Percentiles rank a stretch among this genome's conserved stretches.
These are phyloP conservation scores for Gamsiella multidivaricata DNA, from an alignment of 192 early-diverging fungal genomes.

Conservation along the genomic window DNA sequence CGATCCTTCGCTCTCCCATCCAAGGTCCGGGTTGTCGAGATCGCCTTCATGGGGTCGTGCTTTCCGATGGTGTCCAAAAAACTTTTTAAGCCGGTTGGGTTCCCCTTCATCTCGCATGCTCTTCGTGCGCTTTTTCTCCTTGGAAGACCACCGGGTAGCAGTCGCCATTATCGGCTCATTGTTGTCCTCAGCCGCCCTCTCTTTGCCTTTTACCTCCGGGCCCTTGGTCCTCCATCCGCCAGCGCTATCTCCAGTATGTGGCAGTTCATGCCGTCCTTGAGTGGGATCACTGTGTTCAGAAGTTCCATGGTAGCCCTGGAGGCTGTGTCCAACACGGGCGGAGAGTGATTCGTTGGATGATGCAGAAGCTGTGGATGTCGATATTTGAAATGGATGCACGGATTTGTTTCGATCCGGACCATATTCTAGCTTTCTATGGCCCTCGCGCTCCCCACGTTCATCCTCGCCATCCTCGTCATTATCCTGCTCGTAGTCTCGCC, in stretches of 20 bases:
- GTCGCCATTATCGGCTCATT: background rate
- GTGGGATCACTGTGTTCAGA: background rate
- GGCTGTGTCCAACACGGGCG: constrained; percentile 14
- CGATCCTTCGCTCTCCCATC: constrained; percentile 38
- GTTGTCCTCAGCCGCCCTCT: constrained; percentile 6
- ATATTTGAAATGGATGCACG: background rate
- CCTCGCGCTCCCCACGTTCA: background rate
- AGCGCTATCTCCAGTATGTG: too few relatives aligned
- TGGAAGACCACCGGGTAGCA: background rate
- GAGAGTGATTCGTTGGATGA: constrained; percentile 37
- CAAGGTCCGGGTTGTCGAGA: constrained; percentile 24
- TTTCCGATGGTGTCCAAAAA: constrained; percentile 15
- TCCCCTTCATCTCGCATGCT: constrained; percentile 47
- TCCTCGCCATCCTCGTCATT: constrained; percentile 7
- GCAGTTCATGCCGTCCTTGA: background rate
- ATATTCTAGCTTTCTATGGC: background rate
- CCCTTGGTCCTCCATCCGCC: background rate
- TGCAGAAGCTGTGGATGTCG: constrained; percentile 2
- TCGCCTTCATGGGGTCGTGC: constrained; percentile 3
- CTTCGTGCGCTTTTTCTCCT: constrained; percentile 25
- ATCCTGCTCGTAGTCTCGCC: constrained; percentile 21
- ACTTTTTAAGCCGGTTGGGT: constrained; percentile 17
- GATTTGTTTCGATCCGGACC: background rate
- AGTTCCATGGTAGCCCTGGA: background rate
- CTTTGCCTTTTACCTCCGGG: constrained; percentile 17